Evolutionary conservation across 805 yeast genomes (phyloP), one percentile per base, ranked within the genome.

Genomic region (Starmera amethionina): DNA sequence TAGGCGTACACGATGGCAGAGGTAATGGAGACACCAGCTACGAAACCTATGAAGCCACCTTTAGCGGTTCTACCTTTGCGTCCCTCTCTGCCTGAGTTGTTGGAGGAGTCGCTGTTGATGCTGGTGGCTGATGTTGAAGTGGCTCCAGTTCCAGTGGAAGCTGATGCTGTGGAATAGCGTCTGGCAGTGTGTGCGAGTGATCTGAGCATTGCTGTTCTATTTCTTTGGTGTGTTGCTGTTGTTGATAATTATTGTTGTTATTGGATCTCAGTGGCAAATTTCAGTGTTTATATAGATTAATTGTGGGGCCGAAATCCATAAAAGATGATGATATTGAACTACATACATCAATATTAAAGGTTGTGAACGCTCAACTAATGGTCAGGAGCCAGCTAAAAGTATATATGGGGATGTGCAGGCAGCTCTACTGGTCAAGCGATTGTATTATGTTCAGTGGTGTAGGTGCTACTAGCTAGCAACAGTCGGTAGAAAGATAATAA

Each of bases 1-100:
- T 84, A 86, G 59, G 76, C 81, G 67, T 86, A 86, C 13, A 89
- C 78, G 8, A 76, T 83, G 41, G 72, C 73, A 3, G 94, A 89
- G 14, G 95, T 82, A 46, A 72, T 58, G 18, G 86, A 67, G 32
- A 81, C 82, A 35, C 96, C 95, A 28, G 79, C 65, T 40, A 86
- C 70, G 61, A 86, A 87, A 2, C 96, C 96, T 40, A 84, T 64
- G 46, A 86, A 66, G 5, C 68, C 72, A 14, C 72, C 72, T 40
- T 68, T 64, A 48, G 67, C 55, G 13, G 68, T 16, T 16, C 18
- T 16, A 16, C 70, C 10, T 72, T 70, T 32, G 63, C n/a, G 56
- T 41, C 51, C 55, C 30, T 46, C 14, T 42, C 45, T 25, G 51
- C 50, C 15, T 19, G 18, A 4, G 18, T 16, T 16, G 18, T 27